These are phyloP conservation scores for Salix dunnii DNA, from an alignment of 345 rosid species.

Conservation along the genomic window DNA sequence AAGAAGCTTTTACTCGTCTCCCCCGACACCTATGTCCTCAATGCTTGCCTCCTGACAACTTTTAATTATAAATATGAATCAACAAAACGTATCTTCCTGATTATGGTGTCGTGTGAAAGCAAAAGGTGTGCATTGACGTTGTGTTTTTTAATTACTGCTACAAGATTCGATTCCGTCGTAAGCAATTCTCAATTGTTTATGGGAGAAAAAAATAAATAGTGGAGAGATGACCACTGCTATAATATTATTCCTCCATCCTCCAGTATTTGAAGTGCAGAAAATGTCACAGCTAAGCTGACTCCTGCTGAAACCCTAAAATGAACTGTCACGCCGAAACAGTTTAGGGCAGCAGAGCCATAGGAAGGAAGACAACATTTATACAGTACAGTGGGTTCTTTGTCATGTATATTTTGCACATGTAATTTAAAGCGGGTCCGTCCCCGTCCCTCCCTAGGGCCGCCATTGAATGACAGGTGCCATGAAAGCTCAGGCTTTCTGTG, in stretches of 20 bases:
- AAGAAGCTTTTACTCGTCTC: not conserved
- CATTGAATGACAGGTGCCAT: slow-evolving; percentile 24
- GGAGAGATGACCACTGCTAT: too few species aligned
- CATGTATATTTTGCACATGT: not conserved
- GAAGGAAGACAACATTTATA: not conserved
- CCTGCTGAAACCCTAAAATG: not conserved
- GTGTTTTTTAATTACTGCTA: too few species aligned
- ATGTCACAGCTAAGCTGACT: not conserved
- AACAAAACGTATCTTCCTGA: too few species aligned
- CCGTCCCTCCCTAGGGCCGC: not conserved
- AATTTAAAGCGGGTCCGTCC: not conserved
- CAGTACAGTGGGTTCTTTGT: slow-evolving; percentile 1
- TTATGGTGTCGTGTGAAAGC: too few species aligned
- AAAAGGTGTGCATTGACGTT: too few species aligned
- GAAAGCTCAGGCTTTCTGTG: not conserved
- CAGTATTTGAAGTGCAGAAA: too few species aligned
- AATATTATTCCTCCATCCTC: too few species aligned
- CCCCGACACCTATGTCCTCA: not conserved
- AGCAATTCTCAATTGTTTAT: too few species aligned
- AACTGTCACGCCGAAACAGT: not conserved
- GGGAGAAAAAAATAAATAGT: not conserved
- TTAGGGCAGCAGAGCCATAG: not conserved
- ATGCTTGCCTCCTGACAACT: too few species aligned
- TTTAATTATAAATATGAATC: too few species aligned
- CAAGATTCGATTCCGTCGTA: too few species aligned